Percentiles rank a stretch among this genome's conserved stretches.
Evolutionary conservation across 805 yeast genomes (phyloP).

Genomic region (Kodamaea hsintzibuensis): DNA sequence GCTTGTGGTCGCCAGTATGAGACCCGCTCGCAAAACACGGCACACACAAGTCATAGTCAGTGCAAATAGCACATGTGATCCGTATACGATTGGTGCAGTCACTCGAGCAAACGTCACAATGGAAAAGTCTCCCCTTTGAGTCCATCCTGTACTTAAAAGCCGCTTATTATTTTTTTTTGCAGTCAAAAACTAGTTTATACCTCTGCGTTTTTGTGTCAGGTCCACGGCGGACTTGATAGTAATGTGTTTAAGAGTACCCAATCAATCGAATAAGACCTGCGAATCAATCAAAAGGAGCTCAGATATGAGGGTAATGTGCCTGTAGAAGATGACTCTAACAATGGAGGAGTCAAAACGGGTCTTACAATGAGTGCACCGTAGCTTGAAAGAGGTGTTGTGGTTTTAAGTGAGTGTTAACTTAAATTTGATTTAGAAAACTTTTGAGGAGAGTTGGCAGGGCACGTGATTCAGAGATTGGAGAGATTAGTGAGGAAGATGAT

Average conservation of each 20-base stretch:
- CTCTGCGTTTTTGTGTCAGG: neutral
- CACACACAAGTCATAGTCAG: constrained; percentile 95
- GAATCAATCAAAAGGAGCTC: constrained; percentile 2
- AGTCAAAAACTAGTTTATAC: constrained; percentile 1
- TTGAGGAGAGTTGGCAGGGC: neutral
- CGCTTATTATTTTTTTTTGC: neutral
- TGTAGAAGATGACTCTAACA: neutral
- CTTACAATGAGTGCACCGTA: neutral
- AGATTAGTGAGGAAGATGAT: neutral
- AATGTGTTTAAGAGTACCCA: neutral
- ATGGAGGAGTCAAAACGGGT: neutral
- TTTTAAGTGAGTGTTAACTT: neutral
- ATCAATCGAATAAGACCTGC: constrained; percentile 3
- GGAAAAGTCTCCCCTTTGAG: constrained; percentile 50
- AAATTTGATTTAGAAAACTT: neutral
- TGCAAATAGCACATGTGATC: constrained; percentile 87
- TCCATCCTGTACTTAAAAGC: constrained; percentile 34
- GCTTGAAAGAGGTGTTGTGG: neutral
- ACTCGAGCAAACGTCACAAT: constrained; percentile 95
- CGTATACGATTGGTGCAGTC: constrained; percentile 93
- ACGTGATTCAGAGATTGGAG: neutral
- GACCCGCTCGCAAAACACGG: constrained; percentile 92
- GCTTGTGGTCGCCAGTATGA: constrained; percentile 81
- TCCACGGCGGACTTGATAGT: neutral
- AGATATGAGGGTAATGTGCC: neutral